These are phyloP conservation scores for Aphanomyces cochlioides DNA, from an alignment of 352 stramenopile species.

Conservation along the genomic window DNA sequence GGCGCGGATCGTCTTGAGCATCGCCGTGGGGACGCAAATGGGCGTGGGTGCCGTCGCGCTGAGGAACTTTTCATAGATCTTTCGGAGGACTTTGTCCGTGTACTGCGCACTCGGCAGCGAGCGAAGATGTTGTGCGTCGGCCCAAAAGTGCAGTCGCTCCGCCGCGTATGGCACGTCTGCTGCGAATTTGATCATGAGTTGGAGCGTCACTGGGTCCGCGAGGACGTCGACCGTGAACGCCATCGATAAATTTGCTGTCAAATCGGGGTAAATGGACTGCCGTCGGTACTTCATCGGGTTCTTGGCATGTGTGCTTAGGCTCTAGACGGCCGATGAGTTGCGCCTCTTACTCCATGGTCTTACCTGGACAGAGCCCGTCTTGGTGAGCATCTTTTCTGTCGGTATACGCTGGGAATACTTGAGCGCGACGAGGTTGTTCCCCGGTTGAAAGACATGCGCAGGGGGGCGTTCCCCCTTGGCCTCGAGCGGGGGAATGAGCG, in stretches of 20 bases:
- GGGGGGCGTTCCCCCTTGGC: no score
- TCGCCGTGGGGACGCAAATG: conserved; percentile 64
- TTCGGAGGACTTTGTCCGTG: conserved; percentile 67
- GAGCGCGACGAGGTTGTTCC: background rate
- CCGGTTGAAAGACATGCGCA: no score
- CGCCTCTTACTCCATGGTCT: no score
- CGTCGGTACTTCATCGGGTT: conserved; percentile 16
- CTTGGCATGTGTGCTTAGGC: background rate
- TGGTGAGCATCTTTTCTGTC: no score
- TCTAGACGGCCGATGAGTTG: no score
- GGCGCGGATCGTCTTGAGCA: conserved; percentile 62
- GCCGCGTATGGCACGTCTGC: conserved; percentile 52
- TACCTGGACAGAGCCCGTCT: no score
- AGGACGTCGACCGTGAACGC: conserved; percentile 80
- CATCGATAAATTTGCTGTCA: conserved; percentile 43
- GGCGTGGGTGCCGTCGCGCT: conserved; percentile 61
- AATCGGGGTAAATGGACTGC: background rate
- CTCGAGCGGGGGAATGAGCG: no score
- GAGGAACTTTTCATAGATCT: conserved; percentile 86
- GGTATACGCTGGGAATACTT: background rate
- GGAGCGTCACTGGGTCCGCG: conserved; percentile 62
- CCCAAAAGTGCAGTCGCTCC: conserved; percentile 75
- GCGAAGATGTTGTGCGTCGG: conserved; percentile 73
- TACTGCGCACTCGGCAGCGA: conserved; percentile 73
- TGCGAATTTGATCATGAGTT: conserved; percentile 61